A percentile compares a stretch with the other conserved stretches of the same genome.
Evolutionary conservation across 2,329 filamentous ascomycete species (phyloP).

Genomic region (Apiospora arundinis): DNA sequence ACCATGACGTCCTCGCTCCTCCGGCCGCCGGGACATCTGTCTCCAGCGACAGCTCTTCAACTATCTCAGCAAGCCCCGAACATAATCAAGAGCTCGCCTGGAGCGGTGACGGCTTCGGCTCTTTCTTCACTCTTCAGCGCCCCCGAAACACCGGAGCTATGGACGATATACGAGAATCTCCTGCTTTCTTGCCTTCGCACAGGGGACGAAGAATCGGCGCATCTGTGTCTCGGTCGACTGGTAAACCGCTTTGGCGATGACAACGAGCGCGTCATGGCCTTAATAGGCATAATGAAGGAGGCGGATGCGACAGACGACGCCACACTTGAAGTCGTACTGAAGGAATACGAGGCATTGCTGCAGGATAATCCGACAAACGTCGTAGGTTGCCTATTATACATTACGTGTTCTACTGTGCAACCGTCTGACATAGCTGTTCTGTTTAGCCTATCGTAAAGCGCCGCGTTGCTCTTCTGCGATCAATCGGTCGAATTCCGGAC

Average conservation of each 20-base stretch:
- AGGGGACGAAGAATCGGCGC: slow-evolving; percentile 80
- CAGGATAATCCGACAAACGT: slow-evolving; percentile 79
- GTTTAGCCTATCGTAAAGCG: slow-evolving; percentile 82
- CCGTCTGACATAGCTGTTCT: slow-evolving; percentile 19
- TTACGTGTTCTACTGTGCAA: slow-evolving; percentile 13
- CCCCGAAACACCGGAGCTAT: slow-evolving; percentile 78
- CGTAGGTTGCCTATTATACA: slow-evolving; percentile 54
- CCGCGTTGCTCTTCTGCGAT: slow-evolving; percentile 78
- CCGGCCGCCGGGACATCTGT: slow-evolving; percentile 62
- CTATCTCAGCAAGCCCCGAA: slow-evolving; percentile 67
- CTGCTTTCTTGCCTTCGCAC: slow-evolving; percentile 83
- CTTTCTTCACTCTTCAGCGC: slow-evolving; percentile 59
- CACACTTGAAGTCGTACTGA: slow-evolving; percentile 72
- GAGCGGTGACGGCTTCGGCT: slow-evolving; percentile 60
- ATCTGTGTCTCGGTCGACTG: slow-evolving; percentile 76
- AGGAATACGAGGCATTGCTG: slow-evolving; percentile 79
- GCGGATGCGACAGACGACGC: slow-evolving; percentile 72
- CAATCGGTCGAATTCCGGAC: slow-evolving; percentile 72
- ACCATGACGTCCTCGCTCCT: slow-evolving; percentile 51
- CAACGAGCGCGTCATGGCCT: slow-evolving; percentile 86
- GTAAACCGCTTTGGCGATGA: slow-evolving; percentile 79
- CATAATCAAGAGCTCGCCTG: slow-evolving; percentile 60
- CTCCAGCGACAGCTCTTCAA: slow-evolving; percentile 60
- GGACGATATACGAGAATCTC: slow-evolving; percentile 87
- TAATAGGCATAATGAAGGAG: slow-evolving; percentile 85